Evolutionary conservation across 192 early-diverging fungal species (phyloP).

Genomic region (Backusella psychrophila): DNA sequence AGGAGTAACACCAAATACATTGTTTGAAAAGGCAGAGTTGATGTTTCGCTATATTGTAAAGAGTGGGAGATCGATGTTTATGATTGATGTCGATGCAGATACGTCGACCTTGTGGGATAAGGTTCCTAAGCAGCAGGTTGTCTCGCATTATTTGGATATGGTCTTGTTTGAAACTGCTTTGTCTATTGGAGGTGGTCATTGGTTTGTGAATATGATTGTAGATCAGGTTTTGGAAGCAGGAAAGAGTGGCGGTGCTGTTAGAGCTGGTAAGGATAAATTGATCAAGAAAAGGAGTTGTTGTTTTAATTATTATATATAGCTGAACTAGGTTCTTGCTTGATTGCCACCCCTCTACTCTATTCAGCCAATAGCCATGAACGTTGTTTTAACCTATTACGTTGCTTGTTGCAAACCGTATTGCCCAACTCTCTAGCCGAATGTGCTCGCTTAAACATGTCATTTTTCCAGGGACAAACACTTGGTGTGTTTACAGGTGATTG

Average conservation of each 20-base stretch:
- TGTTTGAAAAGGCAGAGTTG: slow-evolving; percentile 28
- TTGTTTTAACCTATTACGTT: slow-evolving; percentile 26
- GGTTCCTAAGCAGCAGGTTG: slow-evolving; percentile 10
- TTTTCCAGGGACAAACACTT: slow-evolving; percentile 42
- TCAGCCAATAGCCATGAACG: slow-evolving; percentile 10
- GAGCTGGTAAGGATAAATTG: slow-evolving; percentile 29
- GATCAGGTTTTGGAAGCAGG: slow-evolving; percentile 36
- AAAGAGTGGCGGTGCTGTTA: slow-evolving; percentile 39
- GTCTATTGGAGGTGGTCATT: slow-evolving; percentile 33
- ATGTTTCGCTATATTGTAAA: slow-evolving; percentile 38
- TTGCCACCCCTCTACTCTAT: slow-evolving; percentile 28
- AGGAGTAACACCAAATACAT: slow-evolving; percentile 2
- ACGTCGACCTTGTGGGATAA: slow-evolving; percentile 21
- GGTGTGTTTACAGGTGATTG: slow-evolving; percentile 40
- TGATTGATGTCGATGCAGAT: slow-evolving; percentile 36
- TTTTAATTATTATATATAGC: slow-evolving; percentile 8
- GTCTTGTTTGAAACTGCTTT: slow-evolving; percentile 32
- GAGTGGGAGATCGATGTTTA: slow-evolving; percentile 38
- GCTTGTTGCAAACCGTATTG: slow-evolving; percentile 25
- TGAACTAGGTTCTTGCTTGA: slow-evolving; percentile 36
- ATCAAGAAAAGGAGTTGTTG: background rate
- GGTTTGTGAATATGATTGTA: slow-evolving; percentile 35
- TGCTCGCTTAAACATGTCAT: slow-evolving; percentile 19
- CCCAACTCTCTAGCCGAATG: slow-evolving; percentile 16
- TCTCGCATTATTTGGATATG: slow-evolving; percentile 38